These are phyloP conservation scores for Pseudonectria buxi DNA, from an alignment of 2,329 filamentous ascomycete species.

Conservation along the genomic window DNA sequence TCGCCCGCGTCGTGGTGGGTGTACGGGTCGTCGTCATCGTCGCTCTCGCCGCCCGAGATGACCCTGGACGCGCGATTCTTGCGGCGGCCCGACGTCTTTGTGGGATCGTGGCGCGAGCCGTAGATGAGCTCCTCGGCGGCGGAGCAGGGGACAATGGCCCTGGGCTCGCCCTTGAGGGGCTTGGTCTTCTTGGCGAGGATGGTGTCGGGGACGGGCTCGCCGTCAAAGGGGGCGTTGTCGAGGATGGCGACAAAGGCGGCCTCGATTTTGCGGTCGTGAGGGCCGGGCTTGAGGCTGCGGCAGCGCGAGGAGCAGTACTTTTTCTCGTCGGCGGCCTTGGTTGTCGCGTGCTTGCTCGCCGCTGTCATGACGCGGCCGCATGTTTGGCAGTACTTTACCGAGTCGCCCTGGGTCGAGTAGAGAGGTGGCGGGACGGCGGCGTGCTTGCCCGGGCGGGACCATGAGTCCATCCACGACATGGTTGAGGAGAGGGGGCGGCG, in stretches of 20 bases:
- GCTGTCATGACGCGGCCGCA: no score
- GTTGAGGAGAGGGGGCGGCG: no score
- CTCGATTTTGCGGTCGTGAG: constrained; percentile 47
- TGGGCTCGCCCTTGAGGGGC: constrained; percentile 27
- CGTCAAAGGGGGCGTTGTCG: constrained; percentile 12
- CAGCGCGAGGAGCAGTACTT: constrained; percentile 55
- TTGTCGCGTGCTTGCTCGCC: no score
- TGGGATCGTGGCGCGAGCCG: constrained; percentile 1
- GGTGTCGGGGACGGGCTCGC: constrained; percentile 16
- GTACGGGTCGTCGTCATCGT: constrained; percentile 1
- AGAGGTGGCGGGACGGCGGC: no score
- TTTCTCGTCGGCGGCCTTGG: no score
- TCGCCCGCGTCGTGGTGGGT: constrained; percentile 31
- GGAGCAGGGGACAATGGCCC: constrained; percentile 7
- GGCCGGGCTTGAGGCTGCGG: constrained; percentile 42
- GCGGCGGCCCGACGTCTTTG: no score
- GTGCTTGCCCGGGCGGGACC: no score
- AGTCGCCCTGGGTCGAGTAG: not conserved
- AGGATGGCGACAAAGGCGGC: constrained; percentile 34
- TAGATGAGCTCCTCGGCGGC: constrained; percentile 11
- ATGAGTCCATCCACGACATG: no score
- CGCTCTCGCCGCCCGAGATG: not conserved
- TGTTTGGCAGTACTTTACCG: not conserved
- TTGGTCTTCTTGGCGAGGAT: constrained; percentile 6
- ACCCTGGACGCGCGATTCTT: constrained; percentile 3